These are phyloP conservation scores for Penicillium glabrum DNA, from an alignment of 2,329 filamentous ascomycete species.

Conservation along the genomic window DNA sequence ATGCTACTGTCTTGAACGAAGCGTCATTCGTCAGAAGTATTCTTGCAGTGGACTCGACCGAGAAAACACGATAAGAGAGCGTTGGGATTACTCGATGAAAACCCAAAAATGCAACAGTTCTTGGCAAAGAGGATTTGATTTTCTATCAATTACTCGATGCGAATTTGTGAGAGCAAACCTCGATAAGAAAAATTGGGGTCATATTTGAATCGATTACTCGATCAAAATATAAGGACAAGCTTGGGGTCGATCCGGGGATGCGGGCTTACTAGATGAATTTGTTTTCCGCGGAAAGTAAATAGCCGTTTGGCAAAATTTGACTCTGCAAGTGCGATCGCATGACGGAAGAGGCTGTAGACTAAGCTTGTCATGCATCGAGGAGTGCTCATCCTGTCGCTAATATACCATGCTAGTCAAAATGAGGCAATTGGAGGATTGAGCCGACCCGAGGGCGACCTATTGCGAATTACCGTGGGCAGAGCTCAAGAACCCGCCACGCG, in stretches of 20 bases:
- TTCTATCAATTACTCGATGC: slow-evolving; percentile 5
- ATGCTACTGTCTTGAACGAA: background rate
- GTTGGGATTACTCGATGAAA: slow-evolving; percentile 7
- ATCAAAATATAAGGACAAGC: slow-evolving; percentile 5
- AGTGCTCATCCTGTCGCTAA: background rate
- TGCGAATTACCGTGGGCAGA: background rate
- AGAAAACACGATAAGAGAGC: background rate
- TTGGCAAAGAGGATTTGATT: background rate
- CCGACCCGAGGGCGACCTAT: background rate
- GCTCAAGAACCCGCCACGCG: background rate
- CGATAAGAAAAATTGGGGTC: background rate
- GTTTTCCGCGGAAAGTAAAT: background rate
- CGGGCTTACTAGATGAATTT: background rate
- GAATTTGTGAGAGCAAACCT: background rate
- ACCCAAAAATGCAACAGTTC: background rate
- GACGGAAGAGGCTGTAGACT: background rate
- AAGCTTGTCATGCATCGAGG: background rate
- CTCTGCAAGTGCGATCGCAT: background rate
- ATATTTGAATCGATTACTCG: slow-evolving; percentile 5
- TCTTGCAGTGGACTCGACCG: background rate
- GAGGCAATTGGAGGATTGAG: background rate
- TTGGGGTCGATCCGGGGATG: background rate
- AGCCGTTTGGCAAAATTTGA: background rate
- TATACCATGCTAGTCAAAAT: background rate
- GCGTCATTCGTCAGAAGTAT: background rate